Evolutionary conservation across 129 eudicot species (phyloP).

Genomic region (Deinandra increscens): DNA sequence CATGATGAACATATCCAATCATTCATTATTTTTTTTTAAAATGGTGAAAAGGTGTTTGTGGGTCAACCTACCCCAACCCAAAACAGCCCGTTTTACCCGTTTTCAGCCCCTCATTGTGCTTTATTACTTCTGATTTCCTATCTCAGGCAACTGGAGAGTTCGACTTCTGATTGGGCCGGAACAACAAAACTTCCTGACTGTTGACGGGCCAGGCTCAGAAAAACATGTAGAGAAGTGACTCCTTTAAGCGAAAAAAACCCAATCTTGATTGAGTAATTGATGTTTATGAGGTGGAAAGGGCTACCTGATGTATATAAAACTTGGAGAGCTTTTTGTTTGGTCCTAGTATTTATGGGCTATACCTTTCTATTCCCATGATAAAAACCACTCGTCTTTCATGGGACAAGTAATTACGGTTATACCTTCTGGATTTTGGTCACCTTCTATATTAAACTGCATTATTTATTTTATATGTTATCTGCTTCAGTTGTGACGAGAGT

Average conservation of each 20-base stretch:
- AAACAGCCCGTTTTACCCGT: not conserved
- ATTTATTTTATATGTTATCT: conserved; percentile 13
- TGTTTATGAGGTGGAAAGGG: conserved; percentile 40
- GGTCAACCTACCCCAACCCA: not conserved
- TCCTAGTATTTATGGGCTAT: conserved; percentile 43
- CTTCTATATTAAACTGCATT: conserved; percentile 28
- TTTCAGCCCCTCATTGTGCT: not conserved
- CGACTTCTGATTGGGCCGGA: conserved; percentile 62
- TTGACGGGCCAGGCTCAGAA: not conserved
- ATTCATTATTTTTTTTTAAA: not conserved
- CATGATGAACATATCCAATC: not conserved
- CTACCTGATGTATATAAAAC: conserved; percentile 66
- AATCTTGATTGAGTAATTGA: conserved; percentile 26
- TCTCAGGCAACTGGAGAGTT: conserved; percentile 94
- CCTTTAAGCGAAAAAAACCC: conserved; percentile 26
- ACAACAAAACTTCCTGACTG: not conserved
- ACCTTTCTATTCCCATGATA: conserved; percentile 32
- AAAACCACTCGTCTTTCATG: conserved; percentile 24
- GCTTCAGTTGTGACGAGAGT: not conserved
- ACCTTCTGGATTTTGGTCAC: conserved; percentile 34
- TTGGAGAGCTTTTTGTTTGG: conserved; percentile 43
- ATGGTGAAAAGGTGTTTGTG: not conserved
- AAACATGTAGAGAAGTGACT: conserved; percentile 27
- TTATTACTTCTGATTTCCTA: conserved; percentile 5
- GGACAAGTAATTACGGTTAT: conserved; percentile 36